phyloP scores from a whole-genome alignment of 2,329 filamentous ascomycete genomes.

The Xylariaceae sp. region DNA sequence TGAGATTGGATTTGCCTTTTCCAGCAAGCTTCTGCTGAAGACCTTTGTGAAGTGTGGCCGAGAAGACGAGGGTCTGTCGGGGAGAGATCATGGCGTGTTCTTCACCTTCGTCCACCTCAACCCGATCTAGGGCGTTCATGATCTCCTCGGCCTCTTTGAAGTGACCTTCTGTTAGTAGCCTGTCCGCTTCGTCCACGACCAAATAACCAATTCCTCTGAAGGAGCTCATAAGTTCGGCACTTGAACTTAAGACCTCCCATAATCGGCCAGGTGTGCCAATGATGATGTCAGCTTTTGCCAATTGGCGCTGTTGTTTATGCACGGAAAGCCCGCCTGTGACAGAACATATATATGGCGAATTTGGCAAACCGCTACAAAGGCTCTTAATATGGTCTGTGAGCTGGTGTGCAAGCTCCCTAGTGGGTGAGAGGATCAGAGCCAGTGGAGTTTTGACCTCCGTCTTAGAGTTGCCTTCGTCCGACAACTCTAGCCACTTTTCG shows the following conservation, averaged over 20 bases:
- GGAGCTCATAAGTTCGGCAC: slow-evolving; percentile 69
- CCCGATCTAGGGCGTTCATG: slow-evolving; percentile 76
- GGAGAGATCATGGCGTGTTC: slow-evolving; percentile 52
- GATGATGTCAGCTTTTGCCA: slow-evolving; percentile 88
- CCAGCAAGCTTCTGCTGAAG: slow-evolving; percentile 89
- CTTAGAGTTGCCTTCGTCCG: slow-evolving; percentile 44
- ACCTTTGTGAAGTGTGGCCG: slow-evolving; percentile 90
- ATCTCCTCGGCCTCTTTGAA: slow-evolving; percentile 96
- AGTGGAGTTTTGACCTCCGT: slow-evolving; percentile 58
- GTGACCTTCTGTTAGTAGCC: slow-evolving; percentile 87
- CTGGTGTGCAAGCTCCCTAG: slow-evolving; percentile 92
- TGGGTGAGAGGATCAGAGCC: slow-evolving; percentile 87
- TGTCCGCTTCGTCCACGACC: slow-evolving; percentile 92
- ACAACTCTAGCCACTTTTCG: slow-evolving; percentile 72
- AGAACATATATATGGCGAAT: slow-evolving; percentile 77
- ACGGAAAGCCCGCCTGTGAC: slow-evolving; percentile 91
- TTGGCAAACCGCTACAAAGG: slow-evolving; percentile 67
- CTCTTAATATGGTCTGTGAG: slow-evolving; percentile 81
- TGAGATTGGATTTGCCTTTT: slow-evolving; percentile 70
- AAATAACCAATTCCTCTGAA: slow-evolving; percentile 80
- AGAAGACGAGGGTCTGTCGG: slow-evolving; percentile 93
- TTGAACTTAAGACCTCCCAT: slow-evolving; percentile 90
- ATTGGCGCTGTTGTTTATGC: slow-evolving; percentile 89
- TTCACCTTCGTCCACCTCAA: slow-evolving; percentile 60
- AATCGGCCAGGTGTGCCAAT: slow-evolving; percentile 89